Base-by-base conservation (phyloP, 2,329 filamentous ascomycete genomes). In the Lecanicillium sp. region DNA sequence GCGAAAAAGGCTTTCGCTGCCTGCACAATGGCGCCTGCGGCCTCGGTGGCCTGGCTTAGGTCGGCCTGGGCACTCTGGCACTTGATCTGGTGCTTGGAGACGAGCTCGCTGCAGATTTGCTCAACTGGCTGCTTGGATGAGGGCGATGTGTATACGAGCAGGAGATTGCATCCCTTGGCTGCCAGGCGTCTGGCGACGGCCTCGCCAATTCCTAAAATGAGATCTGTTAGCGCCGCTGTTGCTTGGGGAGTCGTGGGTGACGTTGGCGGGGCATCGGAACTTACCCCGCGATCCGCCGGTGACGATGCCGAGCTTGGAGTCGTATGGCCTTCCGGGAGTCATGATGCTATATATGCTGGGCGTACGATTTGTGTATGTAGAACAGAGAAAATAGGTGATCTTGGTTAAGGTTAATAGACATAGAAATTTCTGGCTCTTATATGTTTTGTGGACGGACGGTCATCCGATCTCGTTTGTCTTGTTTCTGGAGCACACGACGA, bases 271-370 rank as follows among this genome's bases (percentile, higher is more conserved):
- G n/a, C n/a, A n/a, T n/a, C n/a, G n/a, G n/a, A n/a, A 40, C 51
- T 45, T 68, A 85, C 85, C 84, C 68, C 86, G 68, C 42, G 85
- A 87, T 43, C 79, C 83, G 41, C 86, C 86, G 2, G 86, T 92
- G 33, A 92, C 70, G 48, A 94, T 80, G 38, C 76, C 85, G 37
- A 89, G 68, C 59, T 88, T 88, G 49, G 83, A 83, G 54, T 85
- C 78, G n/a, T 83, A 65, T 35, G 60, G 53, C 29, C 59, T 15
- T 25, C 36, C 33, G 25, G 48, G 62, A 47, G 61, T 45, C 62
- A 67, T 66, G 41, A 35, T 44, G 43, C 16, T n/a, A n/a, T n/a
- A n/a, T n/a, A n/a, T n/a, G n/a, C n/a, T n/a, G n/a, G n/a, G n/a
- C n/a, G n/a, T n/a, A n/a, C n/a, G n/a, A n/a, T n/a, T n/a, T n/a